phyloP scores from a whole-genome alignment of 306 rosid genomes.

The Cyclanthera cordifolia region DNA sequence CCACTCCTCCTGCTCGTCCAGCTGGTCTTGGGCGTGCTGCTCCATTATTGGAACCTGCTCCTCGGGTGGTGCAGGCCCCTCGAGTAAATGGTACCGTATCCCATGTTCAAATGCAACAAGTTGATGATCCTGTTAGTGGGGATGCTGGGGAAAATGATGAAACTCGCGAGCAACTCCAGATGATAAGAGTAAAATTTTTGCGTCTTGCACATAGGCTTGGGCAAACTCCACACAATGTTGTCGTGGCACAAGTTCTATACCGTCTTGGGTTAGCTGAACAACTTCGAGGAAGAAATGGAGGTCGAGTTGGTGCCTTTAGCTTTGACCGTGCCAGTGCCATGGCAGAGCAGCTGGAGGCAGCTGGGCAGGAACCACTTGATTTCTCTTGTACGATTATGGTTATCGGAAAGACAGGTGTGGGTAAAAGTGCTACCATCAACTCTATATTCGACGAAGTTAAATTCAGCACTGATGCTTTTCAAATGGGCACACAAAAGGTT shows the following conservation, averaged over 20 bases:
- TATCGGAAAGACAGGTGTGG: slow-evolving; percentile 94
- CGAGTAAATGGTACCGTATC: slow-evolving; percentile 60
- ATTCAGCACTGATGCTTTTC: slow-evolving; percentile 83
- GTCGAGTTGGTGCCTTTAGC: slow-evolving; percentile 94
- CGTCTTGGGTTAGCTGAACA: slow-evolving; percentile 93
- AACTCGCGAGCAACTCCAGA: slow-evolving; percentile 94
- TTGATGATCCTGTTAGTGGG: slow-evolving; percentile 59
- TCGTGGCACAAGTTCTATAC: slow-evolving; percentile 96
- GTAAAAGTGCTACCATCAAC: slow-evolving; percentile 96
- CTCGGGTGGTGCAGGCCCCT: slow-evolving; percentile 62
- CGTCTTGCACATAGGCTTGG: slow-evolving; percentile 93
- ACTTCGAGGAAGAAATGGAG: slow-evolving; percentile 89
- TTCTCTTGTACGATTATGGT: slow-evolving; percentile 96
- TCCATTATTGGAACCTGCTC: slow-evolving; percentile 61
- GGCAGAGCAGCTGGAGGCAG: slow-evolving; percentile 96
- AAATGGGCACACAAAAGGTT: slow-evolving; percentile 77
- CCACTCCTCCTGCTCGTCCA: slow-evolving; percentile 52
- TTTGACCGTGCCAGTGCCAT: slow-evolving; percentile 98
- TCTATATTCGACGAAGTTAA: slow-evolving; percentile 88
- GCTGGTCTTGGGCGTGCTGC: slow-evolving; percentile 91
- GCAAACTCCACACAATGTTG: slow-evolving; percentile 99
- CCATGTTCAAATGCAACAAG: slow-evolving; percentile 48
- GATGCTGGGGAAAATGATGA: slow-evolving; percentile 85
- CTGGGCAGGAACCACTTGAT: slow-evolving; percentile 89
- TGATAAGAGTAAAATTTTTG: slow-evolving; percentile 87